Evolutionary conservation across 1,139 yeast species (phyloP).

Genomic region (Hemisphaericaspora subhashii): DNA sequence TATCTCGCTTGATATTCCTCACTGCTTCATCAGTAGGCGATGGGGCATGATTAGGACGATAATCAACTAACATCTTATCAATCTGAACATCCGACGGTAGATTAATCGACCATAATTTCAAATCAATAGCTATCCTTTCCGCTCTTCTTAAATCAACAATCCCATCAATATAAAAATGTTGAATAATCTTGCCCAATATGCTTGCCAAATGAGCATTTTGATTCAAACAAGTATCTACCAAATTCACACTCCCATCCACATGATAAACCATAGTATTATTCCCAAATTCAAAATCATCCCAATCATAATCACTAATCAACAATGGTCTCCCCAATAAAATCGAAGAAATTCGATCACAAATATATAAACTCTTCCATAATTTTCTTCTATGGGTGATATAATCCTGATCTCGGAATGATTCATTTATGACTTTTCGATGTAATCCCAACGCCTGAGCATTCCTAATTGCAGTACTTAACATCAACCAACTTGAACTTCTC

Average conservation of each 20-base stretch:
- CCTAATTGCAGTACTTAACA: constrained; percentile 9
- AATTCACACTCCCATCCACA: constrained; percentile 4
- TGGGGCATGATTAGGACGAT: constrained; percentile 5
- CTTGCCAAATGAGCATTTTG: constrained; percentile 7
- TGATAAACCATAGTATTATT: background rate
- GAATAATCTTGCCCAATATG: constrained; percentile 31
- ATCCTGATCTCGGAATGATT: constrained; percentile 8
- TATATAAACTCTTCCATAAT: constrained; percentile 38
- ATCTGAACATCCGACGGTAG: constrained; percentile 24
- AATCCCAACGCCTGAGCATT: constrained; percentile 10
- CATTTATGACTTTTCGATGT: constrained; percentile 10
- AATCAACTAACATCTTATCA: constrained; percentile 18
- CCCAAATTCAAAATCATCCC: constrained; percentile 30
- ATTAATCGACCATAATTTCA: constrained; percentile 33
- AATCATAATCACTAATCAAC: constrained; percentile 35
- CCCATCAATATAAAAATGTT: constrained; percentile 21
- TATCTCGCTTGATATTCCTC: constrained; percentile 13
- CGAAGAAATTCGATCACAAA: constrained; percentile 40
- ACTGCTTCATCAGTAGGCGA: constrained; percentile 7
- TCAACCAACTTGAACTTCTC: constrained; percentile 37
- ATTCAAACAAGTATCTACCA: constrained; percentile 7
- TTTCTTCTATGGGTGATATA: constrained; percentile 24
- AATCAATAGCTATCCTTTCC: constrained; percentile 31
- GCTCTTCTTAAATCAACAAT: constrained; percentile 33
- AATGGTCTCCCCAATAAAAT: constrained; percentile 40